Conservation (phyloP, 352 stramenopile species). For the Pythium inflatum region DNA sequence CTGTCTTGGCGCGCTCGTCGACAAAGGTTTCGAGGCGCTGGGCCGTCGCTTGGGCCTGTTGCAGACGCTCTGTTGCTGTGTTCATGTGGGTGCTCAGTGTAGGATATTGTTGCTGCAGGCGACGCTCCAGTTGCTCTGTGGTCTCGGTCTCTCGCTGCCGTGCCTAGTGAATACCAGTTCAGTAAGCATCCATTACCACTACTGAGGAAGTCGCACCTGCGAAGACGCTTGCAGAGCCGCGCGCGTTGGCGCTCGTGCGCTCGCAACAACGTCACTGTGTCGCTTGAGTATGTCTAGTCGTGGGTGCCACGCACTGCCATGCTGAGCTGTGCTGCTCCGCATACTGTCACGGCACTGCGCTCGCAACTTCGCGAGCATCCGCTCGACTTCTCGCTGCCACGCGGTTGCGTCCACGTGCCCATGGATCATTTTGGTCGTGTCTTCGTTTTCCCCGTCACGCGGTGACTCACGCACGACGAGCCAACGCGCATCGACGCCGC, state of each 20-base stretch:
- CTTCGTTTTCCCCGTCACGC: background rate
- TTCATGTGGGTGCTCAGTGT: background rate
- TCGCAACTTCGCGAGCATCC: slow-evolving; percentile 6
- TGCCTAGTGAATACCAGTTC: no score
- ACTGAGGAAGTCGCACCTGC: background rate
- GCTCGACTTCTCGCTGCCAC: slow-evolving; percentile 25
- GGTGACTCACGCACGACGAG: slow-evolving; percentile 21
- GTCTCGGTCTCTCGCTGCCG: slow-evolving; percentile 1
- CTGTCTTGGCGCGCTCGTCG: background rate
- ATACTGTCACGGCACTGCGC: slow-evolving; percentile 11
- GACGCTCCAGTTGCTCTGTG: background rate
- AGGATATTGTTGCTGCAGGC: background rate
- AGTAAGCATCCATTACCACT: no score
- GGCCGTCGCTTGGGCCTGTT: background rate
- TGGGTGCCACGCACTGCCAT: slow-evolving; percentile 5
- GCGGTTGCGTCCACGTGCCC: slow-evolving; percentile 20
- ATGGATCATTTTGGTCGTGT: slow-evolving; percentile 27
- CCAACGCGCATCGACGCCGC: slow-evolving; percentile 19
- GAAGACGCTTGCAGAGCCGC: background rate
- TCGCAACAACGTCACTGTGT: background rate
- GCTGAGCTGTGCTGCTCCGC: background rate
- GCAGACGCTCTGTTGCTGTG: background rate
- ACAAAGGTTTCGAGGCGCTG: background rate
- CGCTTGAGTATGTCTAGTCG: slow-evolving; percentile 12
- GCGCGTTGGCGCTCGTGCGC: background rate